These are phyloP conservation scores for Metschnikowia lunata DNA, from an alignment of 805 yeast genomes.

Conservation along the genomic window DNA sequence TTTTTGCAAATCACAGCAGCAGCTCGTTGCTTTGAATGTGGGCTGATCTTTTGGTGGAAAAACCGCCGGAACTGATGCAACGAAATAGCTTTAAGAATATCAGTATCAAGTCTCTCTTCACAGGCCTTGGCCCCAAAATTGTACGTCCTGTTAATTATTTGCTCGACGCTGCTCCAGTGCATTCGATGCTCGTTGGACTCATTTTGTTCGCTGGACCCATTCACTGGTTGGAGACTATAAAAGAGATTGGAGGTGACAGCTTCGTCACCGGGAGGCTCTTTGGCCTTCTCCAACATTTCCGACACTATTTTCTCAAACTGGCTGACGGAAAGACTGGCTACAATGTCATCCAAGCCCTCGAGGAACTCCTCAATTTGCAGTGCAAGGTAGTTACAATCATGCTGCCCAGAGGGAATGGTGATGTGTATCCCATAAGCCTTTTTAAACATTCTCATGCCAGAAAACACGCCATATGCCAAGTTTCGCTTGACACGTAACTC, in stretches of 20 bases:
- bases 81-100: slow-evolving; percentile 27
- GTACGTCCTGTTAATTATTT: slow-evolving; percentile 43
- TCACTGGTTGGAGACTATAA: slow-evolving; percentile 22
- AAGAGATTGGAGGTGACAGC: slow-evolving; percentile 22
- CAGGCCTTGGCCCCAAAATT: slow-evolving; percentile 32
- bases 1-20: slow-evolving; percentile 23
- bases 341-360: slow-evolving; percentile 32
- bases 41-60: slow-evolving; percentile 31
- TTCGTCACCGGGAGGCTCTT: slow-evolving; percentile 16
- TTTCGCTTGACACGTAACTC: slow-evolving; percentile 54
- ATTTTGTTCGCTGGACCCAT: slow-evolving; percentile 22
- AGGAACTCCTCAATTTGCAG: slow-evolving; percentile 47
- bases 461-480: slow-evolving; percentile 58
- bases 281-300: neutral
- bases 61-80: slow-evolving; percentile 32
- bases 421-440: slow-evolving; percentile 57
- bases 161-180: slow-evolving; percentile 50
- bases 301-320: slow-evolving; percentile 22
- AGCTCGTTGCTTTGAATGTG: slow-evolving; percentile 32
- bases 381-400: slow-evolving; percentile 39
- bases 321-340: slow-evolving; percentile 25
- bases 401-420: slow-evolving; percentile 49
- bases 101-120: slow-evolving; percentile 31
- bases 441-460: slow-evolving; percentile 50
- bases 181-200: slow-evolving; percentile 14